phyloP scores from a whole-genome alignment of 805 yeast species.

The Zygosaccharomyces siamensis region DNA sequence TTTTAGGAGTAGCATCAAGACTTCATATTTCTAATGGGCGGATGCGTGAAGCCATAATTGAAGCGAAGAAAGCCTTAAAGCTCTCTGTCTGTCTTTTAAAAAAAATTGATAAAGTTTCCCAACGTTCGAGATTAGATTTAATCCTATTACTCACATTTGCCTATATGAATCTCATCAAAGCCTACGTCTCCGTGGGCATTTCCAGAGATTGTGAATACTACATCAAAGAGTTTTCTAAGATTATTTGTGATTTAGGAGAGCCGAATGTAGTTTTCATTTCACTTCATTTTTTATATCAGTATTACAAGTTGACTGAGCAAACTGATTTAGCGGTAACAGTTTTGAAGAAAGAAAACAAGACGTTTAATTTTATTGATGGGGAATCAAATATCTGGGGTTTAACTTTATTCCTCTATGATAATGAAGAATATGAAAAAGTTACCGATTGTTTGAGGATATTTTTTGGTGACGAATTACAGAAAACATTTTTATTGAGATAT shows the following conservation, averaged over 20 bases:
- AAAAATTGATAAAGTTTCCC: constrained; percentile 29
- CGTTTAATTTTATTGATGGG: constrained; percentile 27
- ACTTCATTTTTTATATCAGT: constrained; percentile 17
- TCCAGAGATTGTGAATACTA: constrained; percentile 56
- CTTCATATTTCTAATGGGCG: constrained; percentile 18
- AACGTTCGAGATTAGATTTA: constrained; percentile 37
- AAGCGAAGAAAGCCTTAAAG: constrained; percentile 47
- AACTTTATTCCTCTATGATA: constrained; percentile 19
- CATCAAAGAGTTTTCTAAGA: constrained; percentile 44
- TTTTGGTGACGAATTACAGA: constrained; percentile 13
- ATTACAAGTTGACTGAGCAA: constrained; percentile 24
- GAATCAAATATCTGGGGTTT: constrained; percentile 24
- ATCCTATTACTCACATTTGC: constrained; percentile 35
- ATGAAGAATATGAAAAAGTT: constrained; percentile 21
- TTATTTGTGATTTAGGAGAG: constrained; percentile 32
- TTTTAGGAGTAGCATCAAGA: constrained; percentile 20
- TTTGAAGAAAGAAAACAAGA: constrained; percentile 15
- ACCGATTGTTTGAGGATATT: constrained; percentile 18
- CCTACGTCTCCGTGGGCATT: constrained; percentile 47
- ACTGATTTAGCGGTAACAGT: constrained; percentile 5
- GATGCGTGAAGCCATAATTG: constrained; percentile 29
- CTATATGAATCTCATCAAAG: constrained; percentile 39
- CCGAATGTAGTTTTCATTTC: constrained; percentile 26
- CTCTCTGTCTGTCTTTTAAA: constrained; percentile 50
- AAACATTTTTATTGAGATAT: constrained; percentile 15